Conservation (phyloP, 2,329 filamentous ascomycete genomes). For the Trichoderma simmonsii region DNA sequence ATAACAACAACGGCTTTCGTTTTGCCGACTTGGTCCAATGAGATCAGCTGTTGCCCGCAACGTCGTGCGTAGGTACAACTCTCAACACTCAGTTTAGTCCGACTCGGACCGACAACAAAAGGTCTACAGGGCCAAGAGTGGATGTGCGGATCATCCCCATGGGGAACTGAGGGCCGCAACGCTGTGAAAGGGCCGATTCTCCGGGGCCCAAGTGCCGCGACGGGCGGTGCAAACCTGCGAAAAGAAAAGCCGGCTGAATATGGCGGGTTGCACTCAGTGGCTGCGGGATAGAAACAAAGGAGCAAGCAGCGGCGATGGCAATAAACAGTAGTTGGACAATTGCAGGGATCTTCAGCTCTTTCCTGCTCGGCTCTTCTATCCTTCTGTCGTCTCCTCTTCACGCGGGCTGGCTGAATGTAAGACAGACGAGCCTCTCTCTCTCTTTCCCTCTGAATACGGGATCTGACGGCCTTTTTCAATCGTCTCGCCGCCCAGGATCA, state of each 20-base stretch:
- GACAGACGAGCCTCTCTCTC: background rate
- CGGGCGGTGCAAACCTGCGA: background rate
- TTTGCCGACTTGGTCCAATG: slow-evolving; percentile 10
- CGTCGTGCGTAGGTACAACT: background rate
- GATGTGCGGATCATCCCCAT: slow-evolving; percentile 14
- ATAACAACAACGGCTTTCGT: background rate
- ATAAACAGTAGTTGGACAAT: background rate
- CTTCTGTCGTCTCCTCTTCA: background rate
- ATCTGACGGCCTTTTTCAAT: slow-evolving; percentile 1
- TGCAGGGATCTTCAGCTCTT: background rate
- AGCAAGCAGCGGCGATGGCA: background rate
- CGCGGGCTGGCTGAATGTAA: background rate
- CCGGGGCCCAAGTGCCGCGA: slow-evolving; percentile 15
- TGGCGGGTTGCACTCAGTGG: background rate
- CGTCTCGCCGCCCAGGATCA: background rate
- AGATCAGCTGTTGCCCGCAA: background rate
- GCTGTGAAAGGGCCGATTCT: slow-evolving; percentile 21
- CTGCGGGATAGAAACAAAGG: background rate
- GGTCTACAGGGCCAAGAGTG: slow-evolving; percentile 15
- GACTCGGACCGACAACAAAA: slow-evolving; percentile 16
- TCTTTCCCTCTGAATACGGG: background rate
- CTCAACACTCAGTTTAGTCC: background rate
- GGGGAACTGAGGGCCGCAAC: slow-evolving; percentile 13
- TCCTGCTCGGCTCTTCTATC: background rate
- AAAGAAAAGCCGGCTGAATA: background rate